Conservation (phyloP, 257 asterid species). For the Nicotiana knightiana region DNA sequence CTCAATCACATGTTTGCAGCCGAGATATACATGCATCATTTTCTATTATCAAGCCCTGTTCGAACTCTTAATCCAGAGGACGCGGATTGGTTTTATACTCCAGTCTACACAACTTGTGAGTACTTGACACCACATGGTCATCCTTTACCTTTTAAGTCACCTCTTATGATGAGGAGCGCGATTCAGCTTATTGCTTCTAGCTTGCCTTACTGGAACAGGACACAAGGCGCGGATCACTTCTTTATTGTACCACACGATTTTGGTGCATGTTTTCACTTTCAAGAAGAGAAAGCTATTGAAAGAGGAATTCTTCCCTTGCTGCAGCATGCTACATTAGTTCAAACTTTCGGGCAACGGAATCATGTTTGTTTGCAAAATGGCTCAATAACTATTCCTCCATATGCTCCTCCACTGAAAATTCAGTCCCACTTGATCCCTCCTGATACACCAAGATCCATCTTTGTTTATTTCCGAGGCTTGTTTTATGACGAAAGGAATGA, state of each 20-base stretch:
- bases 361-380: constrained; percentile 4
- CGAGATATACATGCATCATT: constrained; percentile 50
- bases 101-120: constrained; percentile 70
- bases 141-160: constrained; percentile 84
- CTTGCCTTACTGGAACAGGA: constrained; percentile 88
- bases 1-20: constrained; percentile 94
- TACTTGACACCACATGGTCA: constrained; percentile 78
- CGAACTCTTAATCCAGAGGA: constrained; percentile 82
- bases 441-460: constrained; percentile 7
- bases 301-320: constrained; percentile 30
- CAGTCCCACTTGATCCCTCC: not conserved
- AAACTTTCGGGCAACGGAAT: constrained; percentile 1
- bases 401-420: constrained; percentile 2
- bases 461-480: not conserved
- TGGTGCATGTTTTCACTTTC: constrained; percentile 87
- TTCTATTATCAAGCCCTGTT: constrained; percentile 43
- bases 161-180: constrained; percentile 29
- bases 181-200: constrained; percentile 72
- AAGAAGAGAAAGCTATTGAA: constrained; percentile 82
- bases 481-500: constrained; percentile 1
- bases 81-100: constrained; percentile 28
- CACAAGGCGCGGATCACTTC: constrained; percentile 90
- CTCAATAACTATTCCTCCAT: not conserved
- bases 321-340: not conserved
- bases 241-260: constrained; percentile 84